Evolutionary conservation across 2,329 filamentous ascomycete species (phyloP).

Genomic region (Ophiostoma piceae): DNA sequence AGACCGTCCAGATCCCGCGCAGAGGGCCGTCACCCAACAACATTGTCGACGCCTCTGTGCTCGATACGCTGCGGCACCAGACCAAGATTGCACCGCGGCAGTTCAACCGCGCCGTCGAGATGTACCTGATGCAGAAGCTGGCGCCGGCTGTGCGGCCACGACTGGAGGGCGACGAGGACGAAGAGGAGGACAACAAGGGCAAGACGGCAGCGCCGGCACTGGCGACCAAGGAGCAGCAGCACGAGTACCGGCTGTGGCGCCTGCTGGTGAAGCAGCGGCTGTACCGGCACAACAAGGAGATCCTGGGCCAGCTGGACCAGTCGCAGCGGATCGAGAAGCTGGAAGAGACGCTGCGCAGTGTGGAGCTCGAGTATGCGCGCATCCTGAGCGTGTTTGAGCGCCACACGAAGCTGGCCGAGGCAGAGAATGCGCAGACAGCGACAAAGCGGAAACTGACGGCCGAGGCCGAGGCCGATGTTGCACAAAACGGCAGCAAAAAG

Average conservation of each 20-base stretch:
- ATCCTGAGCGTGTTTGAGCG: constrained; percentile 50
- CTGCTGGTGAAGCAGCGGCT: constrained; percentile 71
- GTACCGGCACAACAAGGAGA: constrained; percentile 68
- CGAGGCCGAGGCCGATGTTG: constrained; percentile 28
- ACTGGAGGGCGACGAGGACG: constrained; percentile 38
- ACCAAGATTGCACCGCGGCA: constrained; percentile 73
- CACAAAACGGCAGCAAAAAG: constrained; percentile 19
- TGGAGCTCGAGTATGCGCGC: constrained; percentile 68
- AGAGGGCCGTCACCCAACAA: constrained; percentile 44
- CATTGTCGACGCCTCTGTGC: constrained; percentile 54
- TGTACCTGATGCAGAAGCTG: constrained; percentile 63
- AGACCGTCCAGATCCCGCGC: constrained; percentile 44
- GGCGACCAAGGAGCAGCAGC: constrained; percentile 51
- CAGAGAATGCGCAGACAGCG: not conserved
- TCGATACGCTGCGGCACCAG: constrained; percentile 53
- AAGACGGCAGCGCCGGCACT: constrained; percentile 27
- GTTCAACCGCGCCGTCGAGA: constrained; percentile 68
- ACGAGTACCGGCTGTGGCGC: constrained; percentile 65
- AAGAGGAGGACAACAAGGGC: constrained; percentile 21
- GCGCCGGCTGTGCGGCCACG: constrained; percentile 52
- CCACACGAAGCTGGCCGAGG: constrained; percentile 31
- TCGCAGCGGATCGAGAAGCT: constrained; percentile 67
- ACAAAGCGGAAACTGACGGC: constrained; percentile 28
- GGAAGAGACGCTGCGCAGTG: constrained; percentile 60
- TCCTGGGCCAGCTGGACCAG: constrained; percentile 63